These are phyloP conservation scores for Eimeria maxima DNA, from an alignment of 169 alveolate species.

Conservation along the genomic window DNA sequence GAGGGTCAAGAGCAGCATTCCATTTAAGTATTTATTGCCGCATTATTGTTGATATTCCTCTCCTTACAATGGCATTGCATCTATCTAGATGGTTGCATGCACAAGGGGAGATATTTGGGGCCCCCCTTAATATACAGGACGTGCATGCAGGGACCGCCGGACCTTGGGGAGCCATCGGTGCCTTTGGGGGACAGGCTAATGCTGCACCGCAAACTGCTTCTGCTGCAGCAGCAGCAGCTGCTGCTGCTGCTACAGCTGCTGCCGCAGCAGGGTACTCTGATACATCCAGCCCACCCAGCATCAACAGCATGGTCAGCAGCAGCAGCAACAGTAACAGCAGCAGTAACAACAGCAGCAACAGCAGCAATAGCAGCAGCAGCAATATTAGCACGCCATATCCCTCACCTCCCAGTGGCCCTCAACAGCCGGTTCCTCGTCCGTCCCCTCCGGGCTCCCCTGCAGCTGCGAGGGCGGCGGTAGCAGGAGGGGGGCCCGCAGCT, in stretches of 20 bases:
- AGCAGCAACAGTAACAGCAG: constrained; percentile 18
- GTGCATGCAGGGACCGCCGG: not conserved
- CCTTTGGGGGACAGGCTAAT: not conserved
- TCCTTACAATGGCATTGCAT: constrained; percentile 36
- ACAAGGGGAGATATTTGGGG: constrained; percentile 55
- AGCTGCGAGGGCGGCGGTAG: not conserved
- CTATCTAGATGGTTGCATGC: constrained; percentile 53
- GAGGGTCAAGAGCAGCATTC: constrained; percentile 41
- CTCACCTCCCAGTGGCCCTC: constrained; percentile 37
- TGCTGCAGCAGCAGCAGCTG: not conserved
- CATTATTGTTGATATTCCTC: constrained; percentile 38
- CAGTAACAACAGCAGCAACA: constrained; percentile 57
- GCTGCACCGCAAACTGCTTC: not conserved
- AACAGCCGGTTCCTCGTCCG: not conserved
- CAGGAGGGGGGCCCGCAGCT: not conserved
- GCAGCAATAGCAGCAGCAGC: constrained; percentile 60
- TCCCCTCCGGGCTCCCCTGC: not conserved
- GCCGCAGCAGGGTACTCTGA: not conserved
- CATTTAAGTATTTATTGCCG: constrained; percentile 48
- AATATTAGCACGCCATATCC: constrained; percentile 20
- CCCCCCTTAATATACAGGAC: constrained; percentile 50
- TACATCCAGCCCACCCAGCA: constrained; percentile 41
- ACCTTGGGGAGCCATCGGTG: not conserved
- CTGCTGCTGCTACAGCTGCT: constrained; percentile 11
- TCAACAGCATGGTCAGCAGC: constrained; percentile 4